Conservation (phyloP, 805 yeast genomes). For the Candida silvicultrix region DNA sequence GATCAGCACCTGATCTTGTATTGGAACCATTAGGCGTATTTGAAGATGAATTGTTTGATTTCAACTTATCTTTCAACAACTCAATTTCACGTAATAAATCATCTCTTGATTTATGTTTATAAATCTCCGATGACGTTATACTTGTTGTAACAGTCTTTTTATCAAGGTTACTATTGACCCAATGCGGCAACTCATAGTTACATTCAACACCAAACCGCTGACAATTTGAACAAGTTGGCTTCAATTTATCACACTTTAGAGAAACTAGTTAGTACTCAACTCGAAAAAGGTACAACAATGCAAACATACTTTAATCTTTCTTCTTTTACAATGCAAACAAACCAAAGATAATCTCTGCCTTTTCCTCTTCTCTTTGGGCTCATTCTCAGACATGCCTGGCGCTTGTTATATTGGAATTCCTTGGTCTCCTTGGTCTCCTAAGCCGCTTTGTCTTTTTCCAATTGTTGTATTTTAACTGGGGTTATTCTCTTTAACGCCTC, state of each 20-base stretch:
- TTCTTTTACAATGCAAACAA: slow-evolving; percentile 26
- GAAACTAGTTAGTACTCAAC: too few relatives aligned
- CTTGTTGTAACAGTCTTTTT: background rate
- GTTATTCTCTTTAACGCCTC: too few relatives aligned
- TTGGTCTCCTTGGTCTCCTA: background rate
- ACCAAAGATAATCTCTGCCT: slow-evolving; percentile 29
- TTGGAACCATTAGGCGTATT: background rate
- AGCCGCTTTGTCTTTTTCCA: too few relatives aligned
- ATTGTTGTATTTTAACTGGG: too few relatives aligned
- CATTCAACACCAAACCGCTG: slow-evolving; percentile 13
- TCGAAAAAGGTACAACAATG: background rate
- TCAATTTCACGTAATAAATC: background rate
- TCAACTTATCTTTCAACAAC: background rate
- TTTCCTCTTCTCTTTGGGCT: slow-evolving; percentile 1
- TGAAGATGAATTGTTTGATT: background rate
- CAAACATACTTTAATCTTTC: slow-evolving; percentile 18
- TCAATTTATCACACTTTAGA: slow-evolving; percentile 8
- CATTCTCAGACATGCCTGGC: background rate
- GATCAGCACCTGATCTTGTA: too few relatives aligned
- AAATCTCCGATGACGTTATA: background rate
- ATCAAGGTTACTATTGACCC: background rate
- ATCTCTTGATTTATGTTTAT: background rate
- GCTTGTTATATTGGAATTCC: background rate
- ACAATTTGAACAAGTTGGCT: slow-evolving; percentile 22
- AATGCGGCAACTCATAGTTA: background rate